Conservation (phyloP, 495 filamentous ascomycete species). For the Aspergillus incahuasiensis region DNA sequence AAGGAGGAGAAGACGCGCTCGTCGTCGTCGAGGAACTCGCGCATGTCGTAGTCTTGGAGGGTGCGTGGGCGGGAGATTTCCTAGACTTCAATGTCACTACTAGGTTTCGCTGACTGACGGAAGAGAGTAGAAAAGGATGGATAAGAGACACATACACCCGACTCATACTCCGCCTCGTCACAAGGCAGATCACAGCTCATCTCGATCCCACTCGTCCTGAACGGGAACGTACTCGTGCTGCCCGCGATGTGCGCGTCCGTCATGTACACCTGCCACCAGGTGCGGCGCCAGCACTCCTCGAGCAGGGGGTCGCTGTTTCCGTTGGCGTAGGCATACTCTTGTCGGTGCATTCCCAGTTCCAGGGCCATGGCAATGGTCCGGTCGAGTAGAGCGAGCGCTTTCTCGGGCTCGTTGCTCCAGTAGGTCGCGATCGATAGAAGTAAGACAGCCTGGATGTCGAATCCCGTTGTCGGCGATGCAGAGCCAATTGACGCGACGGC, state of each 20-base stretch:
- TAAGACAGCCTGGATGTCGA: conserved; percentile 22
- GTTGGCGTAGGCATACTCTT: conserved; percentile 9
- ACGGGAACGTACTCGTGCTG: conserved; percentile 20
- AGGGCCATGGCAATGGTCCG: conserved; percentile 15
- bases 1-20: conserved; percentile 17
- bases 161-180: conserved; percentile 17
- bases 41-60: conserved; percentile 18
- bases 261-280: conserved; percentile 28
- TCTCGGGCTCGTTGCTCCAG: conserved; percentile 20
- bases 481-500: neutral
- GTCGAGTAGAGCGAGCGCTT: conserved; percentile 16
- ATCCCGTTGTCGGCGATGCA: conserved; percentile 2
- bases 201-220: conserved; percentile 13
- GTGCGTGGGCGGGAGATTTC: conserved; percentile 12
- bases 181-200: conserved; percentile 19
- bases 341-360: conserved; percentile 22
- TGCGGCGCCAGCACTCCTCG: conserved; percentile 27
- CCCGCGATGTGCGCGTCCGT: conserved; percentile 27
- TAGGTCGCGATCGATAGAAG: conserved; percentile 23
- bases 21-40: conserved; percentile 16
- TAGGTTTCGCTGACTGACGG: too few species aligned
- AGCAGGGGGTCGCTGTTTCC: conserved; percentile 14
- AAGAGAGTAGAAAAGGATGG: too few species aligned
- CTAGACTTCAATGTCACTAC: conserved; percentile 7
- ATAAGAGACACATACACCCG: conserved; percentile 6